Evolutionary conservation across 176 grass and related monocot genomes (phyloP), one percentile per base, ranked within the genome.

Genomic region (Carex parvula): DNA sequence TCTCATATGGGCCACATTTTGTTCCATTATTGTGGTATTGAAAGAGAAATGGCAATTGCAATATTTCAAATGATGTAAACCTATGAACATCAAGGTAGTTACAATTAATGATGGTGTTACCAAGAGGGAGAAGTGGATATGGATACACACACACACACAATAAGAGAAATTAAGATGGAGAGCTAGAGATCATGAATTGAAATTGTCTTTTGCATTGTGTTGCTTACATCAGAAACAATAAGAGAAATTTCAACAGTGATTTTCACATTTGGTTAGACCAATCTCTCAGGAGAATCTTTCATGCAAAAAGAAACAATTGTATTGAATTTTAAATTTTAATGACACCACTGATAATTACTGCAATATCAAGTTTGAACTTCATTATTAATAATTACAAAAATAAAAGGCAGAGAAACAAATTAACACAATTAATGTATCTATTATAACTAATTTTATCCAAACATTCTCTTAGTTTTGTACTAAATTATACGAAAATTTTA

Each of bases 21-120:
- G 44, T 83, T 56, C 81, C 81, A 83, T 83, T 83, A 83, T 83
- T 83, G 80, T 83, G 41, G 62, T 22, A 50, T 54, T 69, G 81
- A 83, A 66, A 66, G 42, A 69, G 81, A 83, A 21, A 54, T 46
- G 62, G 21, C 62, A 83, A 83, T 83, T 83, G 15, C 62, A 39
- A 39, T 39, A 52, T 6, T 83, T 66, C 81, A 83, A 54, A 69
- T 83, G 81, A 83, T 83, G 58, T 68, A 68, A 83, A 83, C 81
- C 7, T 68, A 69, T 50, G 60, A 83, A 83, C 81, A 83, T 83
- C 81, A 66, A 54, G 81, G 58, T 83, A 64, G 81, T 83, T 83
- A 41, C 60, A 69, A 52, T 83, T 69, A 83, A 53, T 83, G 20
- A 83, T 83, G 41, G 60, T 53, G 69, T 83, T 83, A 21, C 46